Evolutionary conservation across 306 rosid genomes (phyloP).

Genomic region (Cucurbita argyrosperma): DNA sequence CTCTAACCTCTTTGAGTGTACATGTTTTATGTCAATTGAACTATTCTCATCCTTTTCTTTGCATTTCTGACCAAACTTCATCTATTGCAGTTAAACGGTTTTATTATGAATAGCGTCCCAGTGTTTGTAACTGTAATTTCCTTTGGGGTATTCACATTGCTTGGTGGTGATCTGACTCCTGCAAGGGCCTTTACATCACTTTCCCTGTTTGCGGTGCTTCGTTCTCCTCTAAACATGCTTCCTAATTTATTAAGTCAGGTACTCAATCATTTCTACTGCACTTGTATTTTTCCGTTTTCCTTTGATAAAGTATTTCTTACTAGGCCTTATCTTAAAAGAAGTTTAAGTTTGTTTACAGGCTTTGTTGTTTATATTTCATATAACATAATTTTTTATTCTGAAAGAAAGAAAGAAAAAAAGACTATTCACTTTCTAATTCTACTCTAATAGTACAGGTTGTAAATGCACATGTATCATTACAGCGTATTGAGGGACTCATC

Average conservation of each 20-base stretch:
- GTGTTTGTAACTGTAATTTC: slow-evolving; percentile 62
- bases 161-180: slow-evolving; percentile 82
- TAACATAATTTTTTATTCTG: neutral
- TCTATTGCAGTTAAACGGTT: slow-evolving; percentile 48
- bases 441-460: slow-evolving; percentile 41
- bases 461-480: slow-evolving; percentile 68
- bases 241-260: slow-evolving; percentile 83
- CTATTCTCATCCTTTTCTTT: neutral
- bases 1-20: too few relatives aligned
- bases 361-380: neutral
- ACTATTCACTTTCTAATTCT: neutral
- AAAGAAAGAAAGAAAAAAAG: too few relatives aligned
- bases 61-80: slow-evolving; percentile 9
- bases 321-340: neutral
- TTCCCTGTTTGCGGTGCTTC: slow-evolving; percentile 62
- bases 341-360: neutral
- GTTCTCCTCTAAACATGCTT: slow-evolving; percentile 61
- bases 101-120: slow-evolving; percentile 64
- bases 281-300: neutral
- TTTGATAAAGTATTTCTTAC: neutral
- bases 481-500: slow-evolving; percentile 68
- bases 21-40: too few relatives aligned
- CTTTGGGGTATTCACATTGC: slow-evolving; percentile 64
- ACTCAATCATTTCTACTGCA: neutral
- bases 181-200: slow-evolving; percentile 84